Conservation (phyloP, 805 yeast species). For the Pichia ethanolica region DNA sequence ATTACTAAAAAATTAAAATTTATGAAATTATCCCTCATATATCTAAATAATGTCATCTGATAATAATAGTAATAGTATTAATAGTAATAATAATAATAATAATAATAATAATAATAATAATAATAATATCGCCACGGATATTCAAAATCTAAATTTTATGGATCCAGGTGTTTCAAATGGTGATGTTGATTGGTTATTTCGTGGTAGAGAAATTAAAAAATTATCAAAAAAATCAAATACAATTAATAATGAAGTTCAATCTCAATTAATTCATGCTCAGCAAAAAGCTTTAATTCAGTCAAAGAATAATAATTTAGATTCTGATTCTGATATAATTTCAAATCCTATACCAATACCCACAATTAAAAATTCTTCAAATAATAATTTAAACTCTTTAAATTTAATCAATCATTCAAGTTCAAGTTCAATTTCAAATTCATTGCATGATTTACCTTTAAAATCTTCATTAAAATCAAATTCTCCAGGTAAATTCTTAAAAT, state of each 20-base stretch:
- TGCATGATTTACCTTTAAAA: slow-evolving; percentile 1
- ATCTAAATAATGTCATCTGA: too few species aligned
- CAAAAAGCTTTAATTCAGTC: slow-evolving; percentile 16
- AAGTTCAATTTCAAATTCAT: not conserved
- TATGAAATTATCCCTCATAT: too few species aligned
- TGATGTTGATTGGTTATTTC: slow-evolving; percentile 79
- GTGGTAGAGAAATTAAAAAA: slow-evolving; percentile 62
- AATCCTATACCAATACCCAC: not conserved
- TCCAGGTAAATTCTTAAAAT: not conserved
- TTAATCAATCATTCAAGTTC: not conserved
- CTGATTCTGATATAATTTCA: not conserved
- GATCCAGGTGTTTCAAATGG: slow-evolving; percentile 56
- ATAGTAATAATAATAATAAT: too few species aligned
- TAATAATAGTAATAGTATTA: too few species aligned
- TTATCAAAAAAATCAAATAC: slow-evolving; percentile 34
- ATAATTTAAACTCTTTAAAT: too few species aligned
- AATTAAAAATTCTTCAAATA: not conserved
- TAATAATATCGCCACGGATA: not conserved
- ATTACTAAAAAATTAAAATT: too few species aligned
- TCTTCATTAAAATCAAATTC: slow-evolving; percentile 10
- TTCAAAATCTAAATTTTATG: not conserved
- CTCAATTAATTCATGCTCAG: slow-evolving; percentile 25
- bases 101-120: not conserved
- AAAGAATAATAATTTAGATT: not conserved
- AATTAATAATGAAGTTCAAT: slow-evolving; percentile 25